A percentile compares a stretch with the other conserved stretches of the same genome.
phyloP scores from a whole-genome alignment of 2,329 filamentous ascomycete genomes.

The Sclerotinia sclerotiorum region DNA sequence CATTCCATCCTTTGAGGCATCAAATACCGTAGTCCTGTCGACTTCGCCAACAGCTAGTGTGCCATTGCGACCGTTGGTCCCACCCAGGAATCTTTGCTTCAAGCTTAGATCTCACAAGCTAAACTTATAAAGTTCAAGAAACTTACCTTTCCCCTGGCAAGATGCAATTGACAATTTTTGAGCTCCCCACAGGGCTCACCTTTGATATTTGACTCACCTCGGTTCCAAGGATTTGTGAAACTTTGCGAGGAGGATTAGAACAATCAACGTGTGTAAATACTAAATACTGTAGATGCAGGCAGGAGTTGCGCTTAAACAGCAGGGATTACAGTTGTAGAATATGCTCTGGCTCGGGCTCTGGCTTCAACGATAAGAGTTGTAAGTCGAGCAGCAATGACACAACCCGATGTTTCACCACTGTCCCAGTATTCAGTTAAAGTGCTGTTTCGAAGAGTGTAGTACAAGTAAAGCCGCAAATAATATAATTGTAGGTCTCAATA shows the following conservation, averaged over 20 bases:
- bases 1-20: background rate
- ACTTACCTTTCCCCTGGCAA: background rate
- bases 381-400: no score
- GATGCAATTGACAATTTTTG: background rate
- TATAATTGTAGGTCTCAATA: no score
- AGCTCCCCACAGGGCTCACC: background rate
- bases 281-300: background rate
- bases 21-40: background rate
- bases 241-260: background rate
- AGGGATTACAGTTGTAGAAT: background rate
- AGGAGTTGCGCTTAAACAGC: background rate
- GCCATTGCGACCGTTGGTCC: slow-evolving; percentile 2
- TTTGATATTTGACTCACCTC: background rate
- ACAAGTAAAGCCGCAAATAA: no score
- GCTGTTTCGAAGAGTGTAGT: no score
- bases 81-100: background rate
- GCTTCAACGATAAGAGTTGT: no score
- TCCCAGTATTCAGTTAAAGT: no score
- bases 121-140: background rate
- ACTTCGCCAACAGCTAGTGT: background rate
- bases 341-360: no score
- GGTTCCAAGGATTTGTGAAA: slow-evolving; percentile 3
- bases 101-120: background rate
- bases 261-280: background rate
- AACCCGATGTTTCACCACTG: no score